Percentiles rank a stretch among this genome's conserved stretches.
phyloP scores from a whole-genome alignment of 2,329 filamentous ascomycete genomes.

The Drechslerella coelobrocha region DNA sequence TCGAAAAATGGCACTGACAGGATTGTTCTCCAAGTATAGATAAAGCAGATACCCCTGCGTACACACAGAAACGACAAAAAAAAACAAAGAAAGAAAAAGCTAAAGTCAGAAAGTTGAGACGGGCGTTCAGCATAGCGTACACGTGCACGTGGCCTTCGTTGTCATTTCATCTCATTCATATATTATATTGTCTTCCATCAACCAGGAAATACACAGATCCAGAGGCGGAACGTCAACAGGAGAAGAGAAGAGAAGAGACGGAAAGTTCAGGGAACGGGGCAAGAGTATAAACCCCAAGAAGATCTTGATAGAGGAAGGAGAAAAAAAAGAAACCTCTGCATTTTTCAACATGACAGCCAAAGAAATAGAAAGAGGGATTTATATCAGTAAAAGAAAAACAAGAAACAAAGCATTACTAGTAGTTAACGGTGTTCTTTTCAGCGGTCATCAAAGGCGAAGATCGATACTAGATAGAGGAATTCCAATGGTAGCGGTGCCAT shows the following conservation, averaged over 20 bases:
- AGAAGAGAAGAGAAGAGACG: neutral
- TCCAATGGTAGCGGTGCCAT: neutral
- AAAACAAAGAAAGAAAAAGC: too few species aligned
- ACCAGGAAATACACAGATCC: neutral
- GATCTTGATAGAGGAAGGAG: conserved; percentile 8
- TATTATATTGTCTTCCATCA: neutral
- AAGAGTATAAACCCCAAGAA: neutral
- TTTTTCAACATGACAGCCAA: neutral
- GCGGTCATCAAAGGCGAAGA: neutral
- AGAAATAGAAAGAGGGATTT: conserved; percentile 30
- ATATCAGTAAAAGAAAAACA: conserved; percentile 47
- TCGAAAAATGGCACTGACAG: too few species aligned
- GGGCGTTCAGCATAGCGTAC: neutral
- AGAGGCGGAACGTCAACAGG: too few species aligned
- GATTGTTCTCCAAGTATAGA: too few species aligned
- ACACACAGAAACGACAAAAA: neutral
- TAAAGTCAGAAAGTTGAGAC: neutral
- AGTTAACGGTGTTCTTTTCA: neutral
- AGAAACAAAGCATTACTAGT: conserved; percentile 26
- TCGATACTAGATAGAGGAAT: conserved; percentile 16
- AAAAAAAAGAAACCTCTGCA: too few species aligned
- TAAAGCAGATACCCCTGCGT: neutral
- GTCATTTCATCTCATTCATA: neutral
- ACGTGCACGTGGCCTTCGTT: too few species aligned
- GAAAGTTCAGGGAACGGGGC: too few species aligned